phyloP scores from a whole-genome alignment of 2,329 filamentous ascomycete genomes.

The Fonsecaea monophora region DNA sequence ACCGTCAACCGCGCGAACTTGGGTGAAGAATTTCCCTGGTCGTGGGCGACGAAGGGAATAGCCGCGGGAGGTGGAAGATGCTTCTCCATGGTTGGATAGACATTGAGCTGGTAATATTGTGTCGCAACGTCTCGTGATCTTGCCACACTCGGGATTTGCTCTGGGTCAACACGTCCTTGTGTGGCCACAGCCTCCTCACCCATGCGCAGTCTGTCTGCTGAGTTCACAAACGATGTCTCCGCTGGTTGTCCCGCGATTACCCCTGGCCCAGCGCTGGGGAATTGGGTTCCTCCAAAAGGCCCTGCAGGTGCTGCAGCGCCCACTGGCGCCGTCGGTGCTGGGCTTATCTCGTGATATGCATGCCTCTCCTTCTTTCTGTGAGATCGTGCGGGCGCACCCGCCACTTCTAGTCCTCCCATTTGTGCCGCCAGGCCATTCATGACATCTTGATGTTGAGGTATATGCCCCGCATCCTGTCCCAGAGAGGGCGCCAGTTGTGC shows the following conservation, averaged over 20 bases:
- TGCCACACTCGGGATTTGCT: constrained; percentile 92
- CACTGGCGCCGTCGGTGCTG: constrained; percentile 58
- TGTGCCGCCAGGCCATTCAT: constrained; percentile 61
- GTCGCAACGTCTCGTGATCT: constrained; percentile 81
- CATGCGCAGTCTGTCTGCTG: constrained; percentile 43
- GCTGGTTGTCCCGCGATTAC: constrained; percentile 40
- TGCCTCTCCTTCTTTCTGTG: constrained; percentile 92
- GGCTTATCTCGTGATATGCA: constrained; percentile 85
- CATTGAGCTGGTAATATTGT: constrained; percentile 81
- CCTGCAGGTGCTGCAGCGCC: constrained; percentile 11
- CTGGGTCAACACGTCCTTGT: constrained; percentile 80
- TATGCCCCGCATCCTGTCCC: constrained; percentile 22
- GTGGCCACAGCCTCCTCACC: constrained; percentile 66
- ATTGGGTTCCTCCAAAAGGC: constrained; percentile 25
- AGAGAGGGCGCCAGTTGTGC: constrained; percentile 25
- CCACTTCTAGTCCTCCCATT: constrained; percentile 78
- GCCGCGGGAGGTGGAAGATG: constrained; percentile 88
- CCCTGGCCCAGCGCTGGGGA: constrained; percentile 44
- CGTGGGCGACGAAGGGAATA: constrained; percentile 88
- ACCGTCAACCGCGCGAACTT: constrained; percentile 90
- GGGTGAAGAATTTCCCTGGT: constrained; percentile 95
- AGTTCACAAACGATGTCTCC: constrained; percentile 28
- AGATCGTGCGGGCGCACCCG: constrained; percentile 56
- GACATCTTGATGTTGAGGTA: constrained; percentile 29
- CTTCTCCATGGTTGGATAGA: constrained; percentile 95